Percentiles rank a stretch among this genome's conserved stretches.
phyloP scores from a whole-genome alignment of 2,329 filamentous ascomycete genomes.

The Phialemoniopsis sp. region DNA sequence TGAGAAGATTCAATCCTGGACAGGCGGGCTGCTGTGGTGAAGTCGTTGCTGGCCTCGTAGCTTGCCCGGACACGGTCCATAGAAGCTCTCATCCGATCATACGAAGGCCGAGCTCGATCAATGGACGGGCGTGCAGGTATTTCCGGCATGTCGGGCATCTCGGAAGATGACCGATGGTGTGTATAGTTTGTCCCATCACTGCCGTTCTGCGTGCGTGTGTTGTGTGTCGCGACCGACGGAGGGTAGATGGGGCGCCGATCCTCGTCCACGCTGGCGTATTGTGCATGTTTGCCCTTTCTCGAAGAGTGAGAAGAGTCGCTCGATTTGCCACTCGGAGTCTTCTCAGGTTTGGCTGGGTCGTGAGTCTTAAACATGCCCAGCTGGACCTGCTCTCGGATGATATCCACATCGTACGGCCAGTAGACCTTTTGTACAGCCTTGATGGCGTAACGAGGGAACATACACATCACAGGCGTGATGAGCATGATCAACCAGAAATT shows the following conservation, averaged over 20 bases:
- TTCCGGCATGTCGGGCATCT: slow-evolving; percentile 30
- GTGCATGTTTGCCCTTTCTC: slow-evolving; percentile 51
- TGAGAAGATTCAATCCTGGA: slow-evolving; percentile 76
- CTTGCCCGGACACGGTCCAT: slow-evolving; percentile 82
- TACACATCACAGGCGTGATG: slow-evolving; percentile 73
- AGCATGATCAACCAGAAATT: slow-evolving; percentile 85
- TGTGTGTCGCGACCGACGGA: slow-evolving; percentile 82
- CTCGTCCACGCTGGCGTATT: slow-evolving; percentile 70
- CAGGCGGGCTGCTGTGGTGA: slow-evolving; percentile 84
- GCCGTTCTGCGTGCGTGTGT: slow-evolving; percentile 79
- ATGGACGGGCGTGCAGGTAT: slow-evolving; percentile 45
- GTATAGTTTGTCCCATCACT: slow-evolving; percentile 95
- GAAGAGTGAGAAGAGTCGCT: slow-evolving; percentile 56
- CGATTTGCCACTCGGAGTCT: no score
- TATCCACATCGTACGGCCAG: slow-evolving; percentile 88
- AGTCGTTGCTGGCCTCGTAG: slow-evolving; percentile 85
- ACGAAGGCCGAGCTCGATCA: slow-evolving; percentile 75
- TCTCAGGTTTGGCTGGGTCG: no score
- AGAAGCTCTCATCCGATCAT: slow-evolving; percentile 78
- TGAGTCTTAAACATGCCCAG: slow-evolving; percentile 68
- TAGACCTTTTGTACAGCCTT: slow-evolving; percentile 93
- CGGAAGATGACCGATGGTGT: slow-evolving; percentile 56
- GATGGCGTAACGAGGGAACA: slow-evolving; percentile 82
- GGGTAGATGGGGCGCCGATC: slow-evolving; percentile 92
- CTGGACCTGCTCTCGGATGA: slow-evolving; percentile 87